Conservation (phyloP, 257 asterid species). For the Nicotiana tomentosiformis region DNA sequence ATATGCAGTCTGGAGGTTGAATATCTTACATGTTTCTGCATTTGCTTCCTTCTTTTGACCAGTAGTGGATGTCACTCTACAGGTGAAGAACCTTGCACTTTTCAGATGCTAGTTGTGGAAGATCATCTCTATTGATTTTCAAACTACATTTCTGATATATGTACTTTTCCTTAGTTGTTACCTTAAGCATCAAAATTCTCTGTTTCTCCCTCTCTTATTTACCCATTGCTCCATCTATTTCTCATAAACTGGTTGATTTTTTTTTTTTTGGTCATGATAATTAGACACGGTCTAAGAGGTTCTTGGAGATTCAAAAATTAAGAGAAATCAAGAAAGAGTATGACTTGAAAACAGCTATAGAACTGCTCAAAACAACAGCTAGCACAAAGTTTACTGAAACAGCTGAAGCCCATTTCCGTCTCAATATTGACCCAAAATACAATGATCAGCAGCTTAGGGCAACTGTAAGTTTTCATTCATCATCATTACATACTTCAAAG, state of each 20-base stretch:
- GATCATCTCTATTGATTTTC: background rate
- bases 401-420: conserved; percentile 96
- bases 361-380: conserved; percentile 71
- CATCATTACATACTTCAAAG: background rate
- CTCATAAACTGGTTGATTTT: background rate
- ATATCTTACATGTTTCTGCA: background rate
- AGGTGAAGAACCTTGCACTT: background rate
- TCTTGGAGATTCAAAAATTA: conserved; percentile 81
- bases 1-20: background rate
- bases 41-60: background rate
- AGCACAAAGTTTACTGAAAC: conserved; percentile 76
- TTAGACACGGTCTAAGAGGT: conserved; percentile 94
- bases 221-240: background rate
- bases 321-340: conserved; percentile 82
- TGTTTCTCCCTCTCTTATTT: background rate
- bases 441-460: conserved; percentile 98
- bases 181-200: background rate
- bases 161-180: background rate
- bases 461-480: conserved; percentile 49
- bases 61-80: background rate
- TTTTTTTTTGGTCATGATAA: background rate
- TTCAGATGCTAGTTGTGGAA: background rate
- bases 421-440: conserved; percentile 93
- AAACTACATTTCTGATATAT: background rate
- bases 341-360: conserved; percentile 71